These are phyloP conservation scores for Eucalyptus curtisii DNA, from an alignment of 345 rosid genomes.

Conservation along the genomic window DNA sequence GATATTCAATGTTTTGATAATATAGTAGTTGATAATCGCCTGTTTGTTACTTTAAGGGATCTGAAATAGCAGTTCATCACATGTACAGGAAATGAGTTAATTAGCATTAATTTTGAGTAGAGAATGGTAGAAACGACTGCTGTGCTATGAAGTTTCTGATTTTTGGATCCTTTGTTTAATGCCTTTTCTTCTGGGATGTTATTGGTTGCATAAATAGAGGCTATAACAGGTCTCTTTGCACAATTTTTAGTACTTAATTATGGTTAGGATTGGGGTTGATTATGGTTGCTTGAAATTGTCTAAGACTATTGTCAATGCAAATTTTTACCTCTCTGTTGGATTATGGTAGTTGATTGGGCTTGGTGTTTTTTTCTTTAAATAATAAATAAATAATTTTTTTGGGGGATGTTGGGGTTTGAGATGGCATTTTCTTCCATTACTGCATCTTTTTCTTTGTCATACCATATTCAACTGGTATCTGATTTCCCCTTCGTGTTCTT, in stretches of 20 bases:
- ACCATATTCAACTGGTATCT: background rate
- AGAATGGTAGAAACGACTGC: background rate
- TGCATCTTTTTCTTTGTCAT: background rate
- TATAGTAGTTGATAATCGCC: background rate
- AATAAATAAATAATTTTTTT: background rate
- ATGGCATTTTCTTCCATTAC: background rate
- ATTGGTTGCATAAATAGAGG: background rate
- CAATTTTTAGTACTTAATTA: background rate
- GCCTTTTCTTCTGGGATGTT: background rate
- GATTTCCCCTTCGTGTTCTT: background rate
- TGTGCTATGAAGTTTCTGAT: background rate
- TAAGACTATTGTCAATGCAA: background rate
- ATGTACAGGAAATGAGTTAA: background rate
- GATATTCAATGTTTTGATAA: background rate
- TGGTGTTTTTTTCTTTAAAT: fast-evolving
- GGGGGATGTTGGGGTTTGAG: background rate
- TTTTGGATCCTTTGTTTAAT: background rate
- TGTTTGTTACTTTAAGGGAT: background rate
- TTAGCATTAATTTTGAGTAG: background rate
- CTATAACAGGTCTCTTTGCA: background rate
- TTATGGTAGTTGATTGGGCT: background rate
- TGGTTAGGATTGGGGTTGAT: background rate
- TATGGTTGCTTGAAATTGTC: background rate
- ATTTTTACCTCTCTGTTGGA: background rate
- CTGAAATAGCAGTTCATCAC: background rate